Evolutionary conservation across 768 basidiomycete genomes (phyloP), one percentile per base, ranked within the genome.

Genomic region (Peribolospora kevripleyi): DNA sequence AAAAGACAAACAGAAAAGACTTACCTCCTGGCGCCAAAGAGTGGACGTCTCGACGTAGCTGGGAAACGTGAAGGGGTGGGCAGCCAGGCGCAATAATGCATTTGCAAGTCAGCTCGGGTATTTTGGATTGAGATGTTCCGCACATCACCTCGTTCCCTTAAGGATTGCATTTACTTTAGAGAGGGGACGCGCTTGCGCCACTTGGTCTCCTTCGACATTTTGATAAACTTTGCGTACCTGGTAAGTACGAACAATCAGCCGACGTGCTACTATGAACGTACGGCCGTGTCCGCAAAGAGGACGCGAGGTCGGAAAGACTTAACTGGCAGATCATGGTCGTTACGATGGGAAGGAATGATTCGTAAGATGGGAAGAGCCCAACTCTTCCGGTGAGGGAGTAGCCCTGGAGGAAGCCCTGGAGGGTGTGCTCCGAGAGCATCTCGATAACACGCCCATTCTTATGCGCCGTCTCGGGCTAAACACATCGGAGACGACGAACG

Each of bases 371-470:
- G 75, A 91, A 85, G 42, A 90, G 71, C 9, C 77, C 85, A 0
- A 67, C 65, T 37, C 70, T 65, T 7, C 87, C 87, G 0, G 87
- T 90, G 49, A 93, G 75, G 5, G 84, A 86, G 67, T 90, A 90
- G 3, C 87, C 86, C 67, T 93, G 84, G 9, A 90, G 71, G 80
- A 86, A 86, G 36, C 81, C 84, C 64, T 87, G 82, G 60, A 82
- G 82, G 7, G 82, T 84, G 63, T 87, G 84, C 63, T 85, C 84
- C 6, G 81, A 84, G 13, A 90, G 76, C 55, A 88, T 87, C 67
- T 91, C 87, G 57, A 87, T 72, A 48, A 90, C 76, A 7, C 85
- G 78, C 0, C 86, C 87, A 46, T 82, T 83, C 45, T 64, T 65
- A 58, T 79, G 71, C 7, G 70, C 77, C 42, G 69, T 68, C 50